Conservation (phyloP, 1,284 basidiomycete genomes). For the Trichosporon sp. region DNA sequence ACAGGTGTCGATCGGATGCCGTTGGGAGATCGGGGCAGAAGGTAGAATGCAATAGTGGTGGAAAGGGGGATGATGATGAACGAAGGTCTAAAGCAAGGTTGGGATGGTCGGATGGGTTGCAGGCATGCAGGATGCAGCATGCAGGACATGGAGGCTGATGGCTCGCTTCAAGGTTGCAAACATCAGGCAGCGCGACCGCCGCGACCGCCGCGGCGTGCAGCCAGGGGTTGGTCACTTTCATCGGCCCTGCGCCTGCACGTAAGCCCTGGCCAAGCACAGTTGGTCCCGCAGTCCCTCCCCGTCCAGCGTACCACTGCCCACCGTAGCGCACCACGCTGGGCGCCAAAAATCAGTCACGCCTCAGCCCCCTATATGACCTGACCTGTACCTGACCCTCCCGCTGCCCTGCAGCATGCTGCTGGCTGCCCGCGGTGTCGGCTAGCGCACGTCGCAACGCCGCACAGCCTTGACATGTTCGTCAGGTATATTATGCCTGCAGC, state of each 20-base stretch:
- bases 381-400: not conserved
- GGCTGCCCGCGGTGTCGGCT: no score
- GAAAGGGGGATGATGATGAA: not conserved
- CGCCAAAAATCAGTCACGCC: constrained; percentile 12
- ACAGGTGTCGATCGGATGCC: not conserved
- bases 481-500: no score
- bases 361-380: not conserved
- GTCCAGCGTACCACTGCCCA: not conserved
- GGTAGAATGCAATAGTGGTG: not conserved
- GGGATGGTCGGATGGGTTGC: not conserved
- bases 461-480: no score
- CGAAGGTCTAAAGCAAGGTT: not conserved
- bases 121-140: not conserved
- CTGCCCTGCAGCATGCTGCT: not conserved
- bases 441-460: no score
- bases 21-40: not conserved
- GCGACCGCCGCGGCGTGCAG: not conserved
- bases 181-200: not conserved
- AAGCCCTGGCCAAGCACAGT: not conserved
- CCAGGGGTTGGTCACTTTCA: not conserved
- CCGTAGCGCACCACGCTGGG: not conserved
- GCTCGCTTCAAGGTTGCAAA: not conserved
- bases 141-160: not conserved
- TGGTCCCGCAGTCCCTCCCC: not conserved
- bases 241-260: not conserved